phyloP scores from a whole-genome alignment of 805 yeast genomes.

The Kodamaea nitidulidarum region DNA sequence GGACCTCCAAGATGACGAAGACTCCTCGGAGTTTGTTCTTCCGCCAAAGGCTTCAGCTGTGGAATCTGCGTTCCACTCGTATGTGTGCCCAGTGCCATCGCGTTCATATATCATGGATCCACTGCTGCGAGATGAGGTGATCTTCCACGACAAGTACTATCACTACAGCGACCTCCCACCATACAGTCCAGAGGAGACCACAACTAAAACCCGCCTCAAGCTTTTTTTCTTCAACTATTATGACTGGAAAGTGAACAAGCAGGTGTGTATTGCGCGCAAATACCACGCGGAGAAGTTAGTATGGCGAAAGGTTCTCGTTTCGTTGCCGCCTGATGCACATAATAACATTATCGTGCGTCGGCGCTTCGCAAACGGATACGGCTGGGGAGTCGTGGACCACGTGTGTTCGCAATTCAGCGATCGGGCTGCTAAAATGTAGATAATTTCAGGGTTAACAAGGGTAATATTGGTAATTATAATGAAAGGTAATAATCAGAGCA shows the following conservation, averaged over 20 bases:
- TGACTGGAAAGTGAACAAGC: conserved; percentile 36
- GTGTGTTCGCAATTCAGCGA: conserved; percentile 12
- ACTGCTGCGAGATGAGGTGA: conserved; percentile 29
- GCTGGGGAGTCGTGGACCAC: conserved; percentile 46
- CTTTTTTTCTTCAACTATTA: conserved; percentile 22
- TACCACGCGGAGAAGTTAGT: conserved; percentile 34
- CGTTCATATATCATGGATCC: conserved; percentile 31
- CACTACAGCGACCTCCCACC: conserved; percentile 29
- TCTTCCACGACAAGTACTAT: conserved; percentile 42
- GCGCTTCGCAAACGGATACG: conserved; percentile 42
- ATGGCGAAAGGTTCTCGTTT: conserved; percentile 44
- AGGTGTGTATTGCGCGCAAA: conserved; percentile 39
- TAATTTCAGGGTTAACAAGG: background rate
- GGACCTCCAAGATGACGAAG: conserved; percentile 2
- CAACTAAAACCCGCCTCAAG: conserved; percentile 6
- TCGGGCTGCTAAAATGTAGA: conserved; percentile 1
- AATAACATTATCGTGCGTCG: conserved; percentile 42
- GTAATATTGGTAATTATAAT: no score
- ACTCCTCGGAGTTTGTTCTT: conserved; percentile 27
- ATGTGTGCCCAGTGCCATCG: conserved; percentile 40
- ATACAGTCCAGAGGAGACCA: conserved; percentile 16
- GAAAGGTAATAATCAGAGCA: background rate
- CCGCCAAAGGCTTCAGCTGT: conserved; percentile 44
- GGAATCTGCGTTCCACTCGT: conserved; percentile 38
- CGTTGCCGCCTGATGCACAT: conserved; percentile 45